Conservation (phyloP, 192 early-diverging fungal genomes). For the Backusella morwellensis region DNA sequence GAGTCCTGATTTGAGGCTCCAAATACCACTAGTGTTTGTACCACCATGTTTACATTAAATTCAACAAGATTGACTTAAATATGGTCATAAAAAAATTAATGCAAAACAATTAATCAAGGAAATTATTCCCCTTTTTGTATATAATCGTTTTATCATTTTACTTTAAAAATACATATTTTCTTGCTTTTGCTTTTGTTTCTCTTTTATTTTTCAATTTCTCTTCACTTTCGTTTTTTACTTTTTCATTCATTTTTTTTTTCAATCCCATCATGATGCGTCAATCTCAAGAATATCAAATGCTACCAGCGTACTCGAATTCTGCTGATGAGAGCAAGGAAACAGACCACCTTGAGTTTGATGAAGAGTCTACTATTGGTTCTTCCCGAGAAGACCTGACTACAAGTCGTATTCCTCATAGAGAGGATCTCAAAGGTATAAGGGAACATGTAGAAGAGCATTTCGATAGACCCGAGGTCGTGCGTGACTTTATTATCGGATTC, state of each 20-base stretch:
- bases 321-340: background rate
- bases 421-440: constrained; percentile 8
- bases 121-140: background rate
- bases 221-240: background rate
- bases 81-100: background rate
- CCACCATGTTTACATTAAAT: background rate
- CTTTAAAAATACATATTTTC: background rate
- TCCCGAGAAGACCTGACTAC: background rate
- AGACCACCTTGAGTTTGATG: background rate
- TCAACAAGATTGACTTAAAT: background rate
- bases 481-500: constrained; percentile 44
- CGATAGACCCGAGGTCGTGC: constrained; percentile 37
- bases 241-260: background rate
- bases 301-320: background rate
- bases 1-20: background rate
- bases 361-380: constrained; percentile 5
- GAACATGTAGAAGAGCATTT: constrained; percentile 40
- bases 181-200: background rate
- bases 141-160: background rate
- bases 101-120: background rate
- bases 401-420: constrained; percentile 19
- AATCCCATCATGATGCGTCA: background rate
- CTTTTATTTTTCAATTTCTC: background rate
- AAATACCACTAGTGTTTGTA: background rate
- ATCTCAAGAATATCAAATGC: constrained; percentile 1